Percentiles rank a stretch among this genome's conserved stretches.
These are phyloP conservation scores for Tetrapisispora phaffii DNA, from an alignment of 805 yeast genomes.

Conservation along the genomic window DNA sequence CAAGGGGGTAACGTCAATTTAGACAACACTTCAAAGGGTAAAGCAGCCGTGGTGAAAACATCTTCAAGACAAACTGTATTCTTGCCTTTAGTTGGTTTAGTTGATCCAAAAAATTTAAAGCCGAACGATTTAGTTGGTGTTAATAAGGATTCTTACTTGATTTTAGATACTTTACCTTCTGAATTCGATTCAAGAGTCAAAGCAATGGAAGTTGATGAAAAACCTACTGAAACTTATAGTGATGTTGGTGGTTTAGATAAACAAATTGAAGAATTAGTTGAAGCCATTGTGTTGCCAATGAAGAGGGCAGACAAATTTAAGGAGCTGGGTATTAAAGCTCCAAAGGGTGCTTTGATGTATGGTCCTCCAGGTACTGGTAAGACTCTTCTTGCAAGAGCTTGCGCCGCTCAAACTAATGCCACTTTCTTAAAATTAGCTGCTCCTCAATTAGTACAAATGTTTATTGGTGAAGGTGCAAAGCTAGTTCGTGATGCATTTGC, in stretches of 20 bases:
- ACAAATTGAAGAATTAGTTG: constrained; percentile 95
- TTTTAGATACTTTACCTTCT: constrained; percentile 89
- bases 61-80: constrained; percentile 96
- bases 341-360: constrained; percentile 96
- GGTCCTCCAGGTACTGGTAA: constrained; percentile 99
- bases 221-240: constrained; percentile 92
- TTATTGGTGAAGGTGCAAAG: constrained; percentile 98
- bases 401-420: constrained; percentile 98
- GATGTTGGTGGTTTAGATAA: constrained; percentile 98
- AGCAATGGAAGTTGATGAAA: constrained; percentile 99
- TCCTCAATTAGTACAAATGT: constrained; percentile 96
- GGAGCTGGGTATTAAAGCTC: constrained; percentile 90
- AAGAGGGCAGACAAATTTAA: constrained; percentile 95
- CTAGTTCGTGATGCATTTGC: constrained; percentile 96
- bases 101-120: constrained; percentile 79
- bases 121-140: constrained; percentile 99
- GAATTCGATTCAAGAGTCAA: constrained; percentile 96
- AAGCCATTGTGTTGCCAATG: constrained; percentile 97
- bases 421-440: constrained; percentile 94
- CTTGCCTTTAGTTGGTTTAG: constrained; percentile 89
- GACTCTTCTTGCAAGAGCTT: constrained; percentile 92
- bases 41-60: constrained; percentile 96
- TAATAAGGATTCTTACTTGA: constrained; percentile 89
- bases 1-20: constrained; percentile 94
- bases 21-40: constrained; percentile 84